These are phyloP conservation scores for Asterochloris sp. DNA, from an alignment of 139 green algal species.

Conservation along the genomic window DNA sequence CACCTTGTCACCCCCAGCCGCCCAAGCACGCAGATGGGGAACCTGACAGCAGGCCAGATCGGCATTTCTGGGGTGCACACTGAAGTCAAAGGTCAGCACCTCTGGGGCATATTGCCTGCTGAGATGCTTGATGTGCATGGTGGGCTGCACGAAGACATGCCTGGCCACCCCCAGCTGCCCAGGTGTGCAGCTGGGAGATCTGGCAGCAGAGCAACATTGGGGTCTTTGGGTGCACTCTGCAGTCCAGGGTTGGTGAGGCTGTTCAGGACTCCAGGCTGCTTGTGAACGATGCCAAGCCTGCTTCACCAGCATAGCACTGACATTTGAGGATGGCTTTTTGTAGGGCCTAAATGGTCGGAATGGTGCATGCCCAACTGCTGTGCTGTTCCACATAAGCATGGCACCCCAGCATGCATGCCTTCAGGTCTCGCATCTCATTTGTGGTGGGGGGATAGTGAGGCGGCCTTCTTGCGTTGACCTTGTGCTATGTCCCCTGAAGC, in stretches of 20 bases:
- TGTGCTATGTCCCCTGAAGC: no score
- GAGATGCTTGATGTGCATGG: background rate
- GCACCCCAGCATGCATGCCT: background rate
- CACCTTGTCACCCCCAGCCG: conserved; percentile 32
- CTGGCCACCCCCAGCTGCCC: background rate
- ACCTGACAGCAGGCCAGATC: background rate
- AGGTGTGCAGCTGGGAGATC: background rate
- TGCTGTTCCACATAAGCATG: background rate
- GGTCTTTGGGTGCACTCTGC: no score
- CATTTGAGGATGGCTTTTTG: no score
- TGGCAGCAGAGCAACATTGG: background rate
- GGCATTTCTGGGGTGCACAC: background rate
- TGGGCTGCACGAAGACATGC: background rate
- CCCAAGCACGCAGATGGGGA: conserved; percentile 1
- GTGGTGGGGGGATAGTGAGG: background rate
- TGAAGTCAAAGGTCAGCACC: conserved; percentile 10
- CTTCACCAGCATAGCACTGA: no score
- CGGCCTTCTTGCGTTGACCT: background rate
- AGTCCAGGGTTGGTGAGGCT: no score
- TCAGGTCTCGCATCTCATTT: background rate
- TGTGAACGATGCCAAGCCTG: no score
- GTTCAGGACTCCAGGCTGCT: no score
- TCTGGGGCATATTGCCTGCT: background rate
- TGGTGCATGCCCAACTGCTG: background rate
- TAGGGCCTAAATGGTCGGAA: no score